A percentile compares a stretch with the other conserved stretches of the same genome.
Conservation (phyloP, 2,329 filamentous ascomycete species). For the Trichoderma brevicompactum region DNA sequence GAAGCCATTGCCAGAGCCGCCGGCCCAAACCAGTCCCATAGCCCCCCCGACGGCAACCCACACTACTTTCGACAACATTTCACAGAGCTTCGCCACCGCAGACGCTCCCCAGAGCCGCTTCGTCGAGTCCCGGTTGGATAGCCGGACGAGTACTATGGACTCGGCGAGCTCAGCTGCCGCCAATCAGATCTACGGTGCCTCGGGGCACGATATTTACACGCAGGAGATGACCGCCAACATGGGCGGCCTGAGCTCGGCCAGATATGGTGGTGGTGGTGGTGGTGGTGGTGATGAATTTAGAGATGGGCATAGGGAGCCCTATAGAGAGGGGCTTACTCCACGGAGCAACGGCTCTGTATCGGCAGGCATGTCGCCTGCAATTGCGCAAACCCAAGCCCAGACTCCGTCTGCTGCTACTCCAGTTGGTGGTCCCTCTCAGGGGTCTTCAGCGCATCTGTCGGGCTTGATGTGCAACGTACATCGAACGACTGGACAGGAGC, state of each 20-base stretch:
- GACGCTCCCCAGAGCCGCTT: conserved; percentile 26
- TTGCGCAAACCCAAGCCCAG: conserved; percentile 43
- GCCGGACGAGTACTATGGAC: conserved; percentile 55
- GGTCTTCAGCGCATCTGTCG: conserved; percentile 62
- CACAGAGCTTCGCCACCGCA: conserved; percentile 37
- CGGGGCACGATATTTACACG: conserved; percentile 38
- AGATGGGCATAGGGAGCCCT: conserved; percentile 50
- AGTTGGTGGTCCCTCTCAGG: conserved; percentile 51
- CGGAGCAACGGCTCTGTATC: conserved; percentile 59
- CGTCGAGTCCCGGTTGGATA: conserved; percentile 43
- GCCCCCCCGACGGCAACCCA: conserved; percentile 41
- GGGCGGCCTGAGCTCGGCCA: conserved; percentile 48
- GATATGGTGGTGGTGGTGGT: conserved; percentile 51
- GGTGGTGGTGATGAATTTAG: conserved; percentile 36
- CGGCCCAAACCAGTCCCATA: conserved; percentile 34
- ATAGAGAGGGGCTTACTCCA: conserved; percentile 53
- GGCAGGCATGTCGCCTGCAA: conserved; percentile 60
- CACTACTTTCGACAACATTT: conserved; percentile 37
- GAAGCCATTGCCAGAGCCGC: conserved; percentile 61
- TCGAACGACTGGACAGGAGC: conserved; percentile 87
- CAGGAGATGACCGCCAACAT: conserved; percentile 53
- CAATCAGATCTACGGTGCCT: conserved; percentile 44
- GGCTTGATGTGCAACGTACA: conserved; percentile 74
- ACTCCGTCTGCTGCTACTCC: conserved; percentile 29
- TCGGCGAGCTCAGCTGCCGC: conserved; percentile 43